Conservation (phyloP, 768 basidiomycete species). For the Mrakia gelida region DNA sequence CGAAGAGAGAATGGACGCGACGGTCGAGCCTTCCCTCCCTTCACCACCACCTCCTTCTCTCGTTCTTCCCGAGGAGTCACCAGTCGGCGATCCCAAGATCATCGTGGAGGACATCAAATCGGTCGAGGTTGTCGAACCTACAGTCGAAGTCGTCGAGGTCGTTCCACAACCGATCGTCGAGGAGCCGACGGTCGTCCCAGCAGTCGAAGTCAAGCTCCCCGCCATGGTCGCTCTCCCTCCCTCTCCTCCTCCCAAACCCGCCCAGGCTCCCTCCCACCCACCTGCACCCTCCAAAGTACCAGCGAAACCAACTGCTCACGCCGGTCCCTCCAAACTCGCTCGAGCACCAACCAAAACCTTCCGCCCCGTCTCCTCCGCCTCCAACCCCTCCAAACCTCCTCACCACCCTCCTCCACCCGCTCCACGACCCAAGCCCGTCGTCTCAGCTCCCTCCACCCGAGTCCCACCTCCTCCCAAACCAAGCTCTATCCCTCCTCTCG, state of each 20-base stretch:
- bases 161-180: too few species aligned
- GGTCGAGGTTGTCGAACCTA: neutral
- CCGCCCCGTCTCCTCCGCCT: neutral
- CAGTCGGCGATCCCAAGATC: neutral
- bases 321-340: neutral
- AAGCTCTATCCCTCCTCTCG: neutral
- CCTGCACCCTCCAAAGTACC: neutral
- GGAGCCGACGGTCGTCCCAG: too few species aligned
- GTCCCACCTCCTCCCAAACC: conserved; percentile 1
- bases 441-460: neutral
- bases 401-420: neutral
- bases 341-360: neutral
- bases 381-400: neutral
- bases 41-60: too few species aligned
- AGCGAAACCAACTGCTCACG: neutral
- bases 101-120: neutral
- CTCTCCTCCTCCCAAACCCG: too few species aligned
- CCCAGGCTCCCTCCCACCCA: neutral
- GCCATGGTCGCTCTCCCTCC: too few species aligned
- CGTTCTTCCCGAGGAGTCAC: neutral
- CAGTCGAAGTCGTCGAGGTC: neutral
- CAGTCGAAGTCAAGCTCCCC: too few species aligned
- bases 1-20: neutral
- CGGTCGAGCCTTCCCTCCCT: neutral
- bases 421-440: neutral